Evolutionary conservation across 768 basidiomycete species (phyloP).

Genomic region (Suillus brevipes): DNA sequence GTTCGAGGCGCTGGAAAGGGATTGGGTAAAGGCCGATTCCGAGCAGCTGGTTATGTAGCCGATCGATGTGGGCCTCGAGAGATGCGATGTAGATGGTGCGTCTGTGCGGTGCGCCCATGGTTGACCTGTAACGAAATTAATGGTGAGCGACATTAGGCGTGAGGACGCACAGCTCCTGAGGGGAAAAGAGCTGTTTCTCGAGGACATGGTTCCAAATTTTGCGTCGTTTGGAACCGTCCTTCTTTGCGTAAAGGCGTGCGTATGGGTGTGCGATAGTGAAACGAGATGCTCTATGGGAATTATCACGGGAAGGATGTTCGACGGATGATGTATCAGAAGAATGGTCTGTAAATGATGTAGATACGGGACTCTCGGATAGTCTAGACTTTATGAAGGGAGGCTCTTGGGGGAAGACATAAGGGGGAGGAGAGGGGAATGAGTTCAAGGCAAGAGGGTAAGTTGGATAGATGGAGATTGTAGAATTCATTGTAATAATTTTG

Average conservation of each 20-base stretch:
- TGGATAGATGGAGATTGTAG: background rate
- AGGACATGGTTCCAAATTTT: constrained; percentile 79
- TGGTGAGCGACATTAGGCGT: constrained; percentile 1
- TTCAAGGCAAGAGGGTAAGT: background rate
- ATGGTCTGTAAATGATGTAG: background rate
- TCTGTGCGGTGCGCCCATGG: constrained; percentile 64
- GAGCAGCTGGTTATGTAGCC: constrained; percentile 59
- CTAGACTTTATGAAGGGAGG: constrained; percentile 11
- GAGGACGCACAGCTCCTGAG: constrained; percentile 60
- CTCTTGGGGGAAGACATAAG: constrained; percentile 14
- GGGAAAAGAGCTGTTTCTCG: constrained; percentile 68
- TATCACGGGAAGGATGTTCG: constrained; percentile 19
- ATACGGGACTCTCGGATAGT: constrained; percentile 7
- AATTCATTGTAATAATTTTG: background rate
- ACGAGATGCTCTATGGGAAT: constrained; percentile 19
- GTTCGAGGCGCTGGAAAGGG: constrained; percentile 53
- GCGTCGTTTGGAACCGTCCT: constrained; percentile 62
- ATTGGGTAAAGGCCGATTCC: constrained; percentile 58
- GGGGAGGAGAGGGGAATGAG: background rate
- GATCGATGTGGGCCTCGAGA: constrained; percentile 71
- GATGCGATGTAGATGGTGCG: constrained; percentile 72
- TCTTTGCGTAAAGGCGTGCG: constrained; percentile 66
- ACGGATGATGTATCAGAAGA: constrained; percentile 6
- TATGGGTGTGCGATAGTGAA: constrained; percentile 61
- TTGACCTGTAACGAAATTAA: constrained; percentile 43